phyloP scores from a whole-genome alignment of 805 yeast genomes.

The Metahyphopichia silvanorum region DNA sequence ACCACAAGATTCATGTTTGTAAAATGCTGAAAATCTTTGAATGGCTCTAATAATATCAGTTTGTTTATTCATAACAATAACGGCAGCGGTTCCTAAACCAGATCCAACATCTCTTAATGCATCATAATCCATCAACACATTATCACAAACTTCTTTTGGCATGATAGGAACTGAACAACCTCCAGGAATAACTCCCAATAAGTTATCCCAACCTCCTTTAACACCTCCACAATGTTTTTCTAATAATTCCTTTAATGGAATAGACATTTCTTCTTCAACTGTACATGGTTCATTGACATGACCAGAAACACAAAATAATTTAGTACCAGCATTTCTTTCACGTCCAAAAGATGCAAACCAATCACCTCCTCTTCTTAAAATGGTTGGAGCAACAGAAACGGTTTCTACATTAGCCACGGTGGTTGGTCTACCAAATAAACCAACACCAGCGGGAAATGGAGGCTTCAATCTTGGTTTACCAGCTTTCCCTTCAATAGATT shows the following conservation, averaged over 20 bases:
- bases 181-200: conserved; percentile 85
- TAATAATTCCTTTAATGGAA: conserved; percentile 75
- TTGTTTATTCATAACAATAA: conserved; percentile 84
- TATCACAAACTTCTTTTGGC: conserved; percentile 63
- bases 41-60: conserved; percentile 84
- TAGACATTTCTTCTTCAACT: conserved; percentile 92
- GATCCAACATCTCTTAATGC: conserved; percentile 82
- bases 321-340: conserved; percentile 80
- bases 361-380: conserved; percentile 82
- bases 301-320: conserved; percentile 83
- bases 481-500: conserved; percentile 87
- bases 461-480: conserved; percentile 94
- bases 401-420: conserved; percentile 92
- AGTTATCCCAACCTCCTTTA: conserved; percentile 90
- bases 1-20: conserved; percentile 91
- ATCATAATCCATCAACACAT: conserved; percentile 82
- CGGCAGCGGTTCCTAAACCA: conserved; percentile 91
- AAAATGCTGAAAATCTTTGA: conserved; percentile 79
- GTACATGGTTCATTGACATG: conserved; percentile 92
- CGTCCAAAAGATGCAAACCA: conserved; percentile 87
- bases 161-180: conserved; percentile 85
- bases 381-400: conserved; percentile 86
- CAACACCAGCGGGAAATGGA: conserved; percentile 94
- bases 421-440: conserved; percentile 85
- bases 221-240: conserved; percentile 92